Evolutionary conservation across 2,329 filamentous ascomycete species (phyloP).

Genomic region (Xylaria sp.): DNA sequence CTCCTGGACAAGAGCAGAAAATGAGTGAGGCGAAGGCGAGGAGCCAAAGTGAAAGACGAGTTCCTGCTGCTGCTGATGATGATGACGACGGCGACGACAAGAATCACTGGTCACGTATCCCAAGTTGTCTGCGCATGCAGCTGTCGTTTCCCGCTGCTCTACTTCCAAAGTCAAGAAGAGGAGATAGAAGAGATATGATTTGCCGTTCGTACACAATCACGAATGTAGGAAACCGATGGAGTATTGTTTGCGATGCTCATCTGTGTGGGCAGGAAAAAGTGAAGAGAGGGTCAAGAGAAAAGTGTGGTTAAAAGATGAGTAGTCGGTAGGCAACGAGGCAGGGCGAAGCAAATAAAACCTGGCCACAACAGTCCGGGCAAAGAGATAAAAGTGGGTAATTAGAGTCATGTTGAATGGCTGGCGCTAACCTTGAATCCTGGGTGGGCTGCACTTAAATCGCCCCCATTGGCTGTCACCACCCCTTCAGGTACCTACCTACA

Average conservation of each 20-base stretch:
- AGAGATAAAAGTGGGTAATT: conserved; percentile 10
- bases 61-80: too few relatives aligned
- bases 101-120: conserved; percentile 37
- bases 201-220: conserved; percentile 33
- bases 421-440: background rate
- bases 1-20: conserved; percentile 19
- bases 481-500: too few relatives aligned
- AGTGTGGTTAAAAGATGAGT: background rate
- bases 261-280: conserved; percentile 15
- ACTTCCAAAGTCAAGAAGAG: conserved; percentile 19
- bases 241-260: conserved; percentile 25
- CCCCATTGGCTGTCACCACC: too few relatives aligned
- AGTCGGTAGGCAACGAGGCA: conserved; percentile 16
- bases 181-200: background rate
- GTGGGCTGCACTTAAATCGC: too few relatives aligned
- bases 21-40: conserved; percentile 16
- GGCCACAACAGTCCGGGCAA: conserved; percentile 23
- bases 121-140: conserved; percentile 26
- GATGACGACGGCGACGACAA: conserved; percentile 3
- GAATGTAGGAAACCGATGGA: conserved; percentile 15
- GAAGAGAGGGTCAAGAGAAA: background rate
- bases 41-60: conserved; percentile 17
- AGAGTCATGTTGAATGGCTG: background rate
- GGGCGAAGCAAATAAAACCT: conserved; percentile 28
- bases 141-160: conserved; percentile 25